Conservation (phyloP, 1,284 basidiomycete genomes). For the Coniferiporia weirii region DNA sequence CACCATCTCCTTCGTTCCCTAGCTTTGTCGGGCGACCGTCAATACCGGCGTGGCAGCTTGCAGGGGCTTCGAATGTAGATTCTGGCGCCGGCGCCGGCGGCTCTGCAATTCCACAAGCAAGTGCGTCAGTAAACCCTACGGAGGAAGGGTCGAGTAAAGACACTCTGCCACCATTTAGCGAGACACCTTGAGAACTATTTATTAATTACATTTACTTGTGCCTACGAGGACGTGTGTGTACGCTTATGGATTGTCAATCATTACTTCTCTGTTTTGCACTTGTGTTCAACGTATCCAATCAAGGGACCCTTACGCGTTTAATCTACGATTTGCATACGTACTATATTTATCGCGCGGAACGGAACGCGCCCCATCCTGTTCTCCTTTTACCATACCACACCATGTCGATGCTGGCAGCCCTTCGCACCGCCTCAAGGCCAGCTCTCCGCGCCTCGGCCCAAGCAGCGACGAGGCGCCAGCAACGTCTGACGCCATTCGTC, state of each 20-base stretch:
- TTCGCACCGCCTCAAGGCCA: constrained; percentile 12
- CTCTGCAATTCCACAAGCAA: neutral
- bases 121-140: neutral
- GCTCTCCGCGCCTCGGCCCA: constrained; percentile 1
- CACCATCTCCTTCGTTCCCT: constrained; percentile 44
- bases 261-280: neutral
- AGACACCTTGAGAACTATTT: neutral
- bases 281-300: neutral
- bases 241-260: neutral
- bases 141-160: neutral
- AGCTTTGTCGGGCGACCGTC: constrained; percentile 56
- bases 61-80: constrained; percentile 21
- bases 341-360: neutral
- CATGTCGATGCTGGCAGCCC: constrained; percentile 14
- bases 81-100: neutral
- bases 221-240: neutral
- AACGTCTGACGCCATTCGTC: constrained; percentile 16
- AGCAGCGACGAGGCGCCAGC: constrained; percentile 1
- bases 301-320: too few relatives aligned
- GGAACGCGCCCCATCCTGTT: constrained; percentile 5
- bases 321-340: neutral
- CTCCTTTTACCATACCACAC: neutral
- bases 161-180: neutral
- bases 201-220: neutral
- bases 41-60: constrained; percentile 86